phyloP scores from a whole-genome alignment of 148 eudicot genomes.

The Talinum fruticosum region DNA sequence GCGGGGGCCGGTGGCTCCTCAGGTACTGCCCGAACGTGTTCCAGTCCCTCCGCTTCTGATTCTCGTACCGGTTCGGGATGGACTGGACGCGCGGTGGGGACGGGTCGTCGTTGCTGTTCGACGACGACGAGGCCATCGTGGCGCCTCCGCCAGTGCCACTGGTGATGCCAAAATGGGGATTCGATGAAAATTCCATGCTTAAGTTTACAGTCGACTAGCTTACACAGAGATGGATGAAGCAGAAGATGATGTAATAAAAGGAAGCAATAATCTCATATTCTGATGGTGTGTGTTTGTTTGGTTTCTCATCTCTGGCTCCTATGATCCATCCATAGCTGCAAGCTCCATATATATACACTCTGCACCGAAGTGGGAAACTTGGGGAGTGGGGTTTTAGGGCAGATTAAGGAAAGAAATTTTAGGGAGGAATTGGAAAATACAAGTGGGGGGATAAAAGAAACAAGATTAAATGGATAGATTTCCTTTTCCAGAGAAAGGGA shows the following conservation, averaged over 20 bases:
- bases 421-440: not conserved
- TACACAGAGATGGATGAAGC: too few relatives aligned
- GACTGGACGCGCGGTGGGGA: not conserved
- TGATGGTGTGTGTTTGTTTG: not conserved
- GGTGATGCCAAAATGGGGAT: not conserved
- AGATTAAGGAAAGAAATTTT: not conserved
- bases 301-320: not conserved
- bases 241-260: not conserved
- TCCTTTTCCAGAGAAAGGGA: slow-evolving; percentile 16
- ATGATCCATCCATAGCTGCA: too few relatives aligned
- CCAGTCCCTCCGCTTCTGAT: slow-evolving; percentile 64
- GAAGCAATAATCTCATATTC: not conserved
- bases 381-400: slow-evolving; percentile 15
- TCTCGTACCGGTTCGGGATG: slow-evolving; percentile 42
- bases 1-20: slow-evolving; percentile 56
- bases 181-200: slow-evolving; percentile 17
- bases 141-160: not conserved
- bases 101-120: not conserved
- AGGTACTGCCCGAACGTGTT: slow-evolving; percentile 63
- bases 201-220: too few relatives aligned
- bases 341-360: too few relatives aligned
- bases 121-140: not conserved
- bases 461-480: not conserved
- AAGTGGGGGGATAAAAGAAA: not conserved
- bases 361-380: not conserved